These are phyloP conservation scores for Telfairia occidentalis DNA, from an alignment of 331 rosid species.

Conservation along the genomic window DNA sequence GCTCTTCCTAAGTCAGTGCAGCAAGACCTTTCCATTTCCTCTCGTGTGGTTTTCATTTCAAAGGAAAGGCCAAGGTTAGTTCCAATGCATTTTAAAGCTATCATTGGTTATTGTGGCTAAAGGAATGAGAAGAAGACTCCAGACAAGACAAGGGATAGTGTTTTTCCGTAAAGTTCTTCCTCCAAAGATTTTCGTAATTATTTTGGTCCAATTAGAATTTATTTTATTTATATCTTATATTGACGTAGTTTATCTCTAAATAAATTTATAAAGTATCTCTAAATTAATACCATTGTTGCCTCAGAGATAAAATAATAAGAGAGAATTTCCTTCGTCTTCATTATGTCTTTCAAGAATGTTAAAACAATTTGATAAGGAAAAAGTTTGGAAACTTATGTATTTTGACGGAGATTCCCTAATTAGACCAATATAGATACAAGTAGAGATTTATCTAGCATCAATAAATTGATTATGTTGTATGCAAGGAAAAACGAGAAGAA, in stretches of 20 bases:
- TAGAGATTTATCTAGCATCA: not conserved
- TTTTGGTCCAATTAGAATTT: not conserved
- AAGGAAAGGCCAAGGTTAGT: not conserved
- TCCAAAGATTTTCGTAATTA: not conserved
- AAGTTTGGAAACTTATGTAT: not conserved
- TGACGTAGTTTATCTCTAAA: not conserved
- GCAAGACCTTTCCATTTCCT: not conserved
- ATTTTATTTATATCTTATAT: not conserved
- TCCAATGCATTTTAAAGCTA: not conserved
- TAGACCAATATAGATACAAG: not conserved
- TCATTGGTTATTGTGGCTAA: not conserved
- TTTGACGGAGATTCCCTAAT: not conserved
- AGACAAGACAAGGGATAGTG: not conserved
- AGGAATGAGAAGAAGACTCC: not conserved
- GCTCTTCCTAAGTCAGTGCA: not conserved
- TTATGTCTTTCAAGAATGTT: not conserved
- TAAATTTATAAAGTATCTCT: not conserved
- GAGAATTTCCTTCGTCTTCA: not conserved
- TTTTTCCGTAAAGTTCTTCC: not conserved
- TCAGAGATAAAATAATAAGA: not conserved
- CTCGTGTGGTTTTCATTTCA: not conserved
- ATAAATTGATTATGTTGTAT: not conserved
- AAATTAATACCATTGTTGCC: not conserved
- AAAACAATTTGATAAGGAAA: not conserved
- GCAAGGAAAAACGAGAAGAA: constrained; percentile 5